Evolutionary conservation across 1,284 basidiomycete species (phyloP), one percentile per base, ranked within the genome.

Genomic region (Macrocystidia cucumis): DNA sequence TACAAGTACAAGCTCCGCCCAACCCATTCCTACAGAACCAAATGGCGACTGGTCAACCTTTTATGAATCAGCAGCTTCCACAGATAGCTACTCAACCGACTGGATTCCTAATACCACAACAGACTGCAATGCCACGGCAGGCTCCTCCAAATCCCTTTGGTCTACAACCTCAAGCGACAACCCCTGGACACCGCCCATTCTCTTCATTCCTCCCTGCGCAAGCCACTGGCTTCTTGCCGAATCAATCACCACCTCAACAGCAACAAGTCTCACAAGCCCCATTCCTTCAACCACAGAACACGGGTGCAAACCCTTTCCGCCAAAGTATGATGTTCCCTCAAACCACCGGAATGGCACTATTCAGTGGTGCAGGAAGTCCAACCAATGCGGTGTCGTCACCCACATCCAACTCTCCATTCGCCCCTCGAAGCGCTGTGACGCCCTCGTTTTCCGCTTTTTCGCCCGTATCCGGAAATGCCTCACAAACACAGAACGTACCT

Each of bases 11-110:
- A 49, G 63, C 67, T 1, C 59, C 58, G n/a, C 66, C 74, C 43
- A 95, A 95, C 55, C 91, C 91, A 0, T 95, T 95, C 61, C 56
- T 72, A 34, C 73, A 74, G 38, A 65, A 60, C 39, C 74, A 76
- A 46, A 69, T 74, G 66, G 67, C 60, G 25, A 68, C 55, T 43
- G 57, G 59, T n/a, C 67, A 66, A 37, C 53, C 58, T n/a, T 62
- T 65, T 40, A 47, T 54, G 40, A 60, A 58, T 29, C 47, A 49
- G 20, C 49, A 56, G 34, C 47, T 27, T 7, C 3, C 51, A 31
- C 62, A 64, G 36, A 56, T 78, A 42, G 62, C 65, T 32, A 58
- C 63, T 1, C 81, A 86, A 48, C 56, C 68, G 41, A 83, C 80
- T 1, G 81, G 81, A 8, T 76, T 80, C 52, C 44, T 74, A 33